Percentiles rank a stretch among this genome's conserved stretches.
Conservation (phyloP, 2,329 filamentous ascomycete species). For the Fusarium circinatum region DNA sequence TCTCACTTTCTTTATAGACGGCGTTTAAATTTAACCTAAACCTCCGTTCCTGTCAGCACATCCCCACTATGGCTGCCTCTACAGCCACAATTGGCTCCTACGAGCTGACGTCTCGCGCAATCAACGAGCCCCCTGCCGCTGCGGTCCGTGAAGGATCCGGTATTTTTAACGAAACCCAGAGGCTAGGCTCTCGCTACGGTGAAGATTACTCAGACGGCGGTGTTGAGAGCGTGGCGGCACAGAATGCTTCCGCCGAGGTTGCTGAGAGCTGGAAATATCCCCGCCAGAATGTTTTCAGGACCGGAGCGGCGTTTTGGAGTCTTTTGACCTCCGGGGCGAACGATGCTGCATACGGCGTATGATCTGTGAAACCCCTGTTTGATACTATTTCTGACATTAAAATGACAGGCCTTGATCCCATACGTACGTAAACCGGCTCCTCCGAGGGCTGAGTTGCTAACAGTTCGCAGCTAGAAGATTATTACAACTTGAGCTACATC, state of each 20-base stretch:
- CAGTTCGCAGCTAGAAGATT: conserved; percentile 47
- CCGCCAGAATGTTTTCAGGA: conserved; percentile 55
- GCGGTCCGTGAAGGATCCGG: neutral
- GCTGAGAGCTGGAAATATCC: conserved; percentile 38
- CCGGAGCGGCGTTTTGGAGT: conserved; percentile 65
- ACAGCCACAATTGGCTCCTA: conserved; percentile 34
- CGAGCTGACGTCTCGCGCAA: conserved; percentile 25
- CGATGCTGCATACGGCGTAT: conserved; percentile 67
- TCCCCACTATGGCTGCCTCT: conserved; percentile 21
- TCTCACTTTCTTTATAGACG: neutral
- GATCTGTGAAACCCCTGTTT: conserved; percentile 33
- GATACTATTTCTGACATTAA: neutral
- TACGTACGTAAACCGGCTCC: conserved; percentile 48
- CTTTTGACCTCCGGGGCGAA: conserved; percentile 69
- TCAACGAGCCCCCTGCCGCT: conserved; percentile 3
- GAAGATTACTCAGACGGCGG: neutral
- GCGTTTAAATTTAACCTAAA: conserved; percentile 2
- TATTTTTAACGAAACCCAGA: neutral
- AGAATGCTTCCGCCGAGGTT: neutral
- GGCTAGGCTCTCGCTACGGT: neutral
- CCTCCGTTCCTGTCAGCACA: conserved; percentile 23
- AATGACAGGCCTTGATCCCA: conserved; percentile 57
- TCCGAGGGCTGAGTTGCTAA: neutral
- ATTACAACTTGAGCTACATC: conserved; percentile 70
- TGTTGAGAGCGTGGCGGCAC: conserved; percentile 12